Percentiles rank a stretch among this genome's conserved stretches.
Evolutionary conservation across 345 rosid genomes (phyloP).

Genomic region (Citrus sp.): DNA sequence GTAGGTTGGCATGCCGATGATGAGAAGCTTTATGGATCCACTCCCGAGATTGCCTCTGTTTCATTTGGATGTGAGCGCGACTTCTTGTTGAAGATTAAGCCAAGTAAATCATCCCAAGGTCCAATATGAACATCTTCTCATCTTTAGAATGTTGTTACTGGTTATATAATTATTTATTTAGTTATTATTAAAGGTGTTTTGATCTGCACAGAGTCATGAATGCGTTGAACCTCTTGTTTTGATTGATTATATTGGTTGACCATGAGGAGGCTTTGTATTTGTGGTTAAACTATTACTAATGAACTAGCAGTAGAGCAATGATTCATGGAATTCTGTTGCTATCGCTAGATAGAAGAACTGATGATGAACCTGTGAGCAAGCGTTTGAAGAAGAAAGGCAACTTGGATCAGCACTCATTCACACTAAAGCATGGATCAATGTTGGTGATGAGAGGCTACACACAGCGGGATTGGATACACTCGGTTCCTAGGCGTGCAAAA

Average conservation of each 20-base stretch:
- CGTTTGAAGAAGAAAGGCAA: conserved; percentile 38
- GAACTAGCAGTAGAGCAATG: neutral
- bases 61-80: conserved; percentile 92
- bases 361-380: conserved; percentile 51
- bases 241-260: neutral
- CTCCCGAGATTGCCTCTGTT: conserved; percentile 78
- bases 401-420: conserved; percentile 49
- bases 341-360: conserved; percentile 29
- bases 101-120: conserved; percentile 46
- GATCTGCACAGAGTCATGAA: neutral
- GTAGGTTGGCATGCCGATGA: conserved; percentile 95
- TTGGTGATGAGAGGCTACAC: conserved; percentile 83
- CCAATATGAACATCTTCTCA: neutral
- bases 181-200: neutral
- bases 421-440: conserved; percentile 75
- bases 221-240: neutral
- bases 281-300: too few species aligned
- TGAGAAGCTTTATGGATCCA: conserved; percentile 66
- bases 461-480: conserved; percentile 90
- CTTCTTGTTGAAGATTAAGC: conserved; percentile 67
- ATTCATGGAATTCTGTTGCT: neutral
- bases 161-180: neutral
- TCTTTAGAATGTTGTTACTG: neutral
- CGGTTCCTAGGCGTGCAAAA: conserved; percentile 79
- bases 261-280: too few species aligned